phyloP scores from a whole-genome alignment of 257 asterid genomes.

The Solanum neorickii region DNA sequence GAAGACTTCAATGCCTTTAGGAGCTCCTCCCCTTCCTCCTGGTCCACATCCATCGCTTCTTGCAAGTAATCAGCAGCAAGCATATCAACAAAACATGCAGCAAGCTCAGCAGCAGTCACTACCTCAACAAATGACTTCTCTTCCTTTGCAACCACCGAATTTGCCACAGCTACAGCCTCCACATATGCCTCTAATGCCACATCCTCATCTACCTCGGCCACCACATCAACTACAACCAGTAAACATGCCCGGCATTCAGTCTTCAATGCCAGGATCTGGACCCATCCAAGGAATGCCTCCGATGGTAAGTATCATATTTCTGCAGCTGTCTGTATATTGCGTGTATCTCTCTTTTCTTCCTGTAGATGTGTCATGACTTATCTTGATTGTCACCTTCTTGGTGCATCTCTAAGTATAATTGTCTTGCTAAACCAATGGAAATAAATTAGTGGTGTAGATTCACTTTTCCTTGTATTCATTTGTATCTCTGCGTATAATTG shows the following conservation, averaged over 20 bases:
- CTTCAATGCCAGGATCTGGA: conserved; percentile 59
- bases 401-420: background rate
- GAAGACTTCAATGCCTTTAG: conserved; percentile 48
- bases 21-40: conserved; percentile 93
- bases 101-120: conserved; percentile 48
- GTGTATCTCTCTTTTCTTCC: background rate
- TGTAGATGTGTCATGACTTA: background rate
- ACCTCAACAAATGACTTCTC: conserved; percentile 49
- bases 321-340: background rate
- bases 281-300: conserved; percentile 31
- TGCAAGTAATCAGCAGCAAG: conserved; percentile 62
- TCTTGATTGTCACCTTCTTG: background rate
- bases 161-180: conserved; percentile 64
- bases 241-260: conserved; percentile 43
- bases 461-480: background rate
- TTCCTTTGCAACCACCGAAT: conserved; percentile 58
- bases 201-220: conserved; percentile 80
- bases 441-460: background rate
- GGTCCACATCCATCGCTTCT: conserved; percentile 96
- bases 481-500: background rate
- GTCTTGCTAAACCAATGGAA: background rate
- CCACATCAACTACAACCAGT: conserved; percentile 58
- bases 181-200: conserved; percentile 47
- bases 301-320: conserved; percentile 31
- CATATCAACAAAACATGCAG: conserved; percentile 68